phyloP scores from a whole-genome alignment of 1,284 basidiomycete genomes.

The Marasmius fiardii region DNA sequence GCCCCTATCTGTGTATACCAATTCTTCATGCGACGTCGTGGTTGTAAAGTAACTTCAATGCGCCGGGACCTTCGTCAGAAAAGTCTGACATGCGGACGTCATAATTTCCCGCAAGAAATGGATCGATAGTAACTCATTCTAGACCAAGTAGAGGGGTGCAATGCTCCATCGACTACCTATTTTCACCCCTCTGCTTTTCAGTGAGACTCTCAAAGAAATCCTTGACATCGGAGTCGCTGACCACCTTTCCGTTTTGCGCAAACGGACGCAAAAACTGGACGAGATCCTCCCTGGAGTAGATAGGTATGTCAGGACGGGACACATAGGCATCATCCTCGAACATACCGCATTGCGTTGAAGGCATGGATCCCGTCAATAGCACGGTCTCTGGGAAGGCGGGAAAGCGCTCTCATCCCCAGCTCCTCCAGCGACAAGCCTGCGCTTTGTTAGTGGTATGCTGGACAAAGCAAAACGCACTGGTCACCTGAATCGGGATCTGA shows the following conservation, averaged over 20 bases:
- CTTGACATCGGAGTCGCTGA: constrained; percentile 68
- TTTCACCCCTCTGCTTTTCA: constrained; percentile 7
- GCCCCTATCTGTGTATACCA: no score
- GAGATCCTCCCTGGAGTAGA: constrained; percentile 58
- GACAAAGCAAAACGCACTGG: constrained; percentile 4
- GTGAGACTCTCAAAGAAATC: constrained; percentile 55
- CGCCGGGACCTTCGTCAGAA: no score
- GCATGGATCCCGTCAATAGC: constrained; percentile 79
- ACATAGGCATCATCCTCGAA: constrained; percentile 6
- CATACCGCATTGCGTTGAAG: constrained; percentile 75
- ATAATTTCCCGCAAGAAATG: not conserved
- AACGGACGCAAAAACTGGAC: constrained; percentile 72
- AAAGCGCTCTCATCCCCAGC: constrained; percentile 72
- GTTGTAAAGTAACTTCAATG: no score
- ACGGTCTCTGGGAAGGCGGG: constrained; percentile 65
- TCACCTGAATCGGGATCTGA: constrained; percentile 77
- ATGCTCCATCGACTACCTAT: not conserved
- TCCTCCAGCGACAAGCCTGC: constrained; percentile 73
- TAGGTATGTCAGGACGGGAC: not conserved
- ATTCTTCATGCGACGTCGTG: no score
- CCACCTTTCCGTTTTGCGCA: constrained; percentile 73
- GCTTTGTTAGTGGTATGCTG: constrained; percentile 10
- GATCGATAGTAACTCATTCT: no score
- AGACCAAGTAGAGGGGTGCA: no score
- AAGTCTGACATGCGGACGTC: no score